Evolutionary conservation across 768 basidiomycete genomes (phyloP), one percentile per base, ranked within the genome.

Genomic region (Hygrophoropsis aurantiaca): DNA sequence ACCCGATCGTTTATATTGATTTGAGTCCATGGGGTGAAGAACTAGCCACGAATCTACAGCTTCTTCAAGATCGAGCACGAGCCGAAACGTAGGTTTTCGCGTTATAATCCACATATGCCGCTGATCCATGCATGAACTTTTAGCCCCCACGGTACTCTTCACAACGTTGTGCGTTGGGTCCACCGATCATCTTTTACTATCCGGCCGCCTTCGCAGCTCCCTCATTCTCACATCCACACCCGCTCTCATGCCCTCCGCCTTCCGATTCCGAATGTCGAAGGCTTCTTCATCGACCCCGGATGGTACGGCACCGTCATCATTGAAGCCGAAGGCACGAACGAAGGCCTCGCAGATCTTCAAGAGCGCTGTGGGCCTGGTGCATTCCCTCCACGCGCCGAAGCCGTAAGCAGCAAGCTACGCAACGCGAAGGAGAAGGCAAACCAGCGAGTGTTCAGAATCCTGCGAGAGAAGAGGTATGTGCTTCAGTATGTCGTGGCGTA

Each of bases 311-410:
- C 79, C 0, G 77, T 94, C 37, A 79, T 93, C 21, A 78, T 94
- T 20, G 90, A 94, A 70, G 82, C 87, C 10, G 89, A 92, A 60
- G 90, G 90, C 32, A 93, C 91, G 35, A 87, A 91, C 60, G 91
- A 94, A 58, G 82, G 86, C 9, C 75, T 91, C 20, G 80, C 78
- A 16, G 91, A 92, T 64, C 71, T 94, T 51, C 85, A 86, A 54
- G 77, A 74, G 40, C 78, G 90, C 4, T 90, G 89, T 65, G 79
- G 85, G 1, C 76, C 76, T 7, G 79, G 80, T 0, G 80, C 73
- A 9, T 87, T 87, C 58, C 84, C 87, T 24, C 80, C 81, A 0
- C 69, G 83, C 35, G 75, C 77, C 8, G 67, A 71, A 38, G 69
- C 65, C 0, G 44, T 67, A 0, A 54, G 52, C 4, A 56, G 66